Base-by-base conservation (phyloP, 192 early-diverging fungal genomes). In the Podila epigama region DNA sequence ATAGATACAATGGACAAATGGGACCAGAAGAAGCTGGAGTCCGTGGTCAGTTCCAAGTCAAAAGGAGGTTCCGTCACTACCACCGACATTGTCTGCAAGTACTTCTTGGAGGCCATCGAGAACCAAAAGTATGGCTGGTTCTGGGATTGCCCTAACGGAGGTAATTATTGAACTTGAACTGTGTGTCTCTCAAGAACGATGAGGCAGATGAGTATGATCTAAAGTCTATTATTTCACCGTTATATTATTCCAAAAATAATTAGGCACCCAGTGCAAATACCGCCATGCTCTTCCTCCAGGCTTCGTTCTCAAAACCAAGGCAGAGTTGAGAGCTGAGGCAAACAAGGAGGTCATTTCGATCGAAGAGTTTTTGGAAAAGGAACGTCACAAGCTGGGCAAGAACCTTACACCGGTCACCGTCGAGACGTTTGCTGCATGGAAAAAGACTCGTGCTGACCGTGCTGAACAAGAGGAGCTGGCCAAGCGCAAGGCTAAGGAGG, bases 101-200 rank as follows among this genome's bases (percentile, higher is more conserved):
- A 83, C 75, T 99, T 99, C 77, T 87, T 99, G 84, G 96, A 98
- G 67, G 96, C 96, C 13, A 96, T 99, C 62, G 96, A 98, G 70
- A 87, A 81, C 58, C 83, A 89, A 69, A 97, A 97, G 85, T 99
- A 98, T 83, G 96, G 96, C 55, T 97, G 96, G 97, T 99, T 99
- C 88, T 99, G 97, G 97, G 95, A 96, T 60, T 99, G 97, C 79
- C 98, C 98, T 36, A 97, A 96, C 69, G 96, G 96, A 66, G 93
- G 93, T 81, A 84, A 81, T 79, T 22, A 35, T 29, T 51, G 41
- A 40, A 28, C 40, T 22, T 25, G 29, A 20, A 35, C 8, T 32
- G n/a, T n/a, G n/a, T n/a, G n/a, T n/a, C n/a, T n/a, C n/a, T n/a
- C n/a, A n/a, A n/a, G n/a, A n/a, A n/a, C n/a, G n/a, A n/a, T n/a